Percentiles rank a stretch among this genome's conserved stretches.
These are phyloP conservation scores for Microbotryum lychnidis-dioicae DNA, from an alignment of 1,284 basidiomycete genomes.

Conservation along the genomic window DNA sequence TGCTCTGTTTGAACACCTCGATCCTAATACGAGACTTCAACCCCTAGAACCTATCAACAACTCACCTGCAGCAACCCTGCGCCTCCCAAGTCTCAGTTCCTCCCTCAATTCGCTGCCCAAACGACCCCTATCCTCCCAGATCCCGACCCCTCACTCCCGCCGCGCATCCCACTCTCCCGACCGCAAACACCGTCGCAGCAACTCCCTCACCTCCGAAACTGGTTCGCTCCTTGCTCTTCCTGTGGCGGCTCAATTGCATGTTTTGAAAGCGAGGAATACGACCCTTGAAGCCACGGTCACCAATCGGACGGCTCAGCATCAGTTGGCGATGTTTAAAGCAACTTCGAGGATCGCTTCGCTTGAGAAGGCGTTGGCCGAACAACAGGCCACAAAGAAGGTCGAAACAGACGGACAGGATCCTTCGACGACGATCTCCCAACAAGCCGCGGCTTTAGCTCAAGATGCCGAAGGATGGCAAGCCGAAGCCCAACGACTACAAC, in stretches of 20 bases:
- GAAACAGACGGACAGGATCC: no score
- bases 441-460: neutral
- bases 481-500: slow-evolving; percentile 15
- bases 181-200: neutral
- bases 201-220: neutral
- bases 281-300: neutral
- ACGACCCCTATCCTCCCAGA: no score
- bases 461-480: slow-evolving; percentile 30
- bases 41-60: no score
- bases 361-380: neutral
- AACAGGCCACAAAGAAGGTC: neutral
- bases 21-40: no score
- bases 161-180: no score
- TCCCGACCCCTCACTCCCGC: no score
- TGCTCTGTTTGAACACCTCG: no score
- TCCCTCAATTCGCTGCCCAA: no score
- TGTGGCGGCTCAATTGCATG: slow-evolving; percentile 14
- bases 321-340: neutral
- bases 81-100: no score
- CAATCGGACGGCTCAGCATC: neutral
- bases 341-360: slow-evolving; percentile 11
- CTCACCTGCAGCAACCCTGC: no score
- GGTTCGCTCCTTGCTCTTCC: slow-evolving; percentile 16
- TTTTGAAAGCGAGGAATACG: slow-evolving; percentile 16
- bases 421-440: no score